Conservation (phyloP, 2,329 filamentous ascomycete genomes). For the Epicoccum sorghinum region DNA sequence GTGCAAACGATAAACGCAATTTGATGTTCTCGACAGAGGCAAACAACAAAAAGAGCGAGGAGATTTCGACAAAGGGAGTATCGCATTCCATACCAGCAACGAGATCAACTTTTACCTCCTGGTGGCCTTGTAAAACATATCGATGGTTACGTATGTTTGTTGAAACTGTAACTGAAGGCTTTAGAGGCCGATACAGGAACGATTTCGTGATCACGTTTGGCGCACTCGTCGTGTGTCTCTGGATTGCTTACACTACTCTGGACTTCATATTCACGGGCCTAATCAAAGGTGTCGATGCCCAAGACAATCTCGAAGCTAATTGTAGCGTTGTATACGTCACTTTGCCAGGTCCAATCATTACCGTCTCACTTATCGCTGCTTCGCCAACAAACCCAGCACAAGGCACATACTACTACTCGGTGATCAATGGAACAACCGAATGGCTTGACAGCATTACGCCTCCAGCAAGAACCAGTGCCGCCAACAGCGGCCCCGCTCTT, state of each 20-base stretch:
- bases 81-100: not conserved
- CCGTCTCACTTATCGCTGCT: constrained; percentile 37
- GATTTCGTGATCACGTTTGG: constrained; percentile 25
- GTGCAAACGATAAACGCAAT: constrained; percentile 13
- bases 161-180: constrained; percentile 15
- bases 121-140: constrained; percentile 28
- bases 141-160: constrained; percentile 6
- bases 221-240: constrained; percentile 17
- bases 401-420: constrained; percentile 44
- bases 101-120: constrained; percentile 7
- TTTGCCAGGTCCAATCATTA: constrained; percentile 39
- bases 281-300: constrained; percentile 32
- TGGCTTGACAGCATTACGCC: constrained; percentile 41
- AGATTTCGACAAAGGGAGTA: not conserved
- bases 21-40: constrained; percentile 17
- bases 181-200: constrained; percentile 13
- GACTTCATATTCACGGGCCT: constrained; percentile 26
- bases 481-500: constrained; percentile 8
- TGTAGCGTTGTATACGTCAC: constrained; percentile 45
- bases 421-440: constrained; percentile 40
- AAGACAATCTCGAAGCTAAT: constrained; percentile 27
- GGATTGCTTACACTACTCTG: constrained; percentile 25
- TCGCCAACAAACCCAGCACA: constrained; percentile 30
- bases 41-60: not conserved
- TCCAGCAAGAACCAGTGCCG: constrained; percentile 26